A percentile compares a stretch with the other conserved stretches of the same genome.
phyloP scores from a whole-genome alignment of 2,329 filamentous ascomycete species.

The Ascochyta koolunga region DNA sequence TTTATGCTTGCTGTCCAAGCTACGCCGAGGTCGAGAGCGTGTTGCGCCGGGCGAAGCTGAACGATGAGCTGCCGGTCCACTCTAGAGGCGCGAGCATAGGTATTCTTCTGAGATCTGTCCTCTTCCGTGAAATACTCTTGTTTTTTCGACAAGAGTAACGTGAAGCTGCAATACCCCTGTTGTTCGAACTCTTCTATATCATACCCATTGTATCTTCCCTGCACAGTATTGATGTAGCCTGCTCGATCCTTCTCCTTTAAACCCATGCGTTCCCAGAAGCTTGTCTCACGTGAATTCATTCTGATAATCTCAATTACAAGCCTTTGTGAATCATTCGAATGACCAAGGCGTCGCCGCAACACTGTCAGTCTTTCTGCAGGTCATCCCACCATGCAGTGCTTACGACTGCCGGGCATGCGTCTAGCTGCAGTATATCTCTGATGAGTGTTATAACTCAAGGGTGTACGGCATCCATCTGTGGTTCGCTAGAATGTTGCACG shows the following conservation, averaged over 20 bases:
- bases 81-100: no score
- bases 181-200: conserved; percentile 20
- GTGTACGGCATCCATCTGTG: conserved; percentile 21
- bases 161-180: conserved; percentile 36
- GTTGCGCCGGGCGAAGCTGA: conserved; percentile 35
- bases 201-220: conserved; percentile 5
- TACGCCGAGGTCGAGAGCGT: conserved; percentile 31
- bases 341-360: background rate
- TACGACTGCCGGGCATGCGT: background rate
- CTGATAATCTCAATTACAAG: background rate
- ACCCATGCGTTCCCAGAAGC: conserved; percentile 24
- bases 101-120: background rate
- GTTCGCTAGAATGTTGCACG: conserved; percentile 25
- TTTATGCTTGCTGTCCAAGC: conserved; percentile 22
- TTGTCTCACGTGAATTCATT: background rate
- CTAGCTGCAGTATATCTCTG: background rate
- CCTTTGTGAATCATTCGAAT: background rate
- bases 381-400: conserved; percentile 14
- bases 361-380: background rate
- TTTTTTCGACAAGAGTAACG: conserved; percentile 11
- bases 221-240: conserved; percentile 17
- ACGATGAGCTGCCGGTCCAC: conserved; percentile 18
- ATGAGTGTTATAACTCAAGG: background rate
- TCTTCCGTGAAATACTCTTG: no score
- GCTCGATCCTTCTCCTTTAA: conserved; percentile 16